Evolutionary conservation across 2,329 filamentous ascomycete species (phyloP).

Genomic region (Rutstroemia sydowiana): DNA sequence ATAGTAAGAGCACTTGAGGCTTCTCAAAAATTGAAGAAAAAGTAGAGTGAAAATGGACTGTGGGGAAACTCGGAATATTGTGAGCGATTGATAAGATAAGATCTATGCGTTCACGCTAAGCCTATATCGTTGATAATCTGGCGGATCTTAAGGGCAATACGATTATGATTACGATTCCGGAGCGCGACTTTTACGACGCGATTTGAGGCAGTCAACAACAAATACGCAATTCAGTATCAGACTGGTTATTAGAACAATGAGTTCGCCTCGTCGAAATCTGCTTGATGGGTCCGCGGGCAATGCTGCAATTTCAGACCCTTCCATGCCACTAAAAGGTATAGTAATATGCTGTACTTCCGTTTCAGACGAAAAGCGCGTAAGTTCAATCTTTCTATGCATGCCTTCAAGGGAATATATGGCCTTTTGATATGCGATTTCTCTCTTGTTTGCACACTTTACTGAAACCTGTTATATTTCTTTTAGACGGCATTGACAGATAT

Average conservation of each 20-base stretch:
- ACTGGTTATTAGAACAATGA: neutral
- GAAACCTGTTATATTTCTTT: neutral
- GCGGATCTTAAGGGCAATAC: too few relatives aligned
- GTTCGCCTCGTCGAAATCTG: neutral
- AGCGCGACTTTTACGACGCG: neutral
- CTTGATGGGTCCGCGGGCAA: neutral
- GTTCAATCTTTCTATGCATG: conserved; percentile 28
- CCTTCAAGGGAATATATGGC: too few relatives aligned
- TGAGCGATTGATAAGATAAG: too few relatives aligned
- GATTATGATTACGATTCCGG: too few relatives aligned
- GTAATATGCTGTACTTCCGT: conserved; percentile 87
- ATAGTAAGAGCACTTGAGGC: too few relatives aligned
- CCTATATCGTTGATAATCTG: too few relatives aligned
- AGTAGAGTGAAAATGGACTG: too few relatives aligned
- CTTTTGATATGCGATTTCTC: neutral
- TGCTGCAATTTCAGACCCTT: conserved; percentile 18
- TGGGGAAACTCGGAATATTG: too few relatives aligned
- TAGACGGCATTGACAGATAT: conserved; percentile 52
- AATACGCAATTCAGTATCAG: neutral
- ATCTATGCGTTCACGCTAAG: too few relatives aligned
- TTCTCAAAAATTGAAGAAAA: too few relatives aligned
- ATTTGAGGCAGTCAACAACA: neutral
- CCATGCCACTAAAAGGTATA: conserved; percentile 53
- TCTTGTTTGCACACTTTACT: neutral
- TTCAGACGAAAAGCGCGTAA: conserved; percentile 68